Evolutionary conservation across 129 eudicot genomes (phyloP).

Genomic region (Tagetes erecta): DNA sequence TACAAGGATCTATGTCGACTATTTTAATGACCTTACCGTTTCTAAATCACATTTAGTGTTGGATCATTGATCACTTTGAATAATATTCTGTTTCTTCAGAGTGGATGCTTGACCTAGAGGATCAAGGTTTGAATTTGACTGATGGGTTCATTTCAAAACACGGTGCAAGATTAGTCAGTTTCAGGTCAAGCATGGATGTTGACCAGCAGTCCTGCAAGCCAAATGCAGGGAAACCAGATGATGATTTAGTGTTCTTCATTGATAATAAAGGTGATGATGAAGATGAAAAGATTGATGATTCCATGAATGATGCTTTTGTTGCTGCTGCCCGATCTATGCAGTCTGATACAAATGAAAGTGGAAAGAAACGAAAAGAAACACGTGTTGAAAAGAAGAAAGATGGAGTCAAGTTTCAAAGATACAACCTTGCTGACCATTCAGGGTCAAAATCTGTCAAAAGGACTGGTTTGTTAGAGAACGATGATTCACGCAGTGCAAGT

Average conservation of each 20-base stretch:
- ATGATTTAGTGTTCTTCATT: conserved; percentile 50
- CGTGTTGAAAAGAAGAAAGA: conserved; percentile 32
- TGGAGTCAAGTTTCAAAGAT: conserved; percentile 51
- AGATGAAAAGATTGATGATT: conserved; percentile 43
- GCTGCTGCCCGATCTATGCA: conserved; percentile 63
- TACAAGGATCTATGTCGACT: background rate
- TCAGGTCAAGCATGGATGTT: conserved; percentile 32
- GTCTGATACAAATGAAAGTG: conserved; percentile 35
- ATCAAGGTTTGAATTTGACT: conserved; percentile 51
- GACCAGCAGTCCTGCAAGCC: conserved; percentile 34
- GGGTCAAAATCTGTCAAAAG: conserved; percentile 30
- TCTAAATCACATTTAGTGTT: background rate
- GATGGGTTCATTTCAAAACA: conserved; percentile 50
- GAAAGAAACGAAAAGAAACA: conserved; percentile 53
- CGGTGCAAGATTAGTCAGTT: conserved; percentile 36
- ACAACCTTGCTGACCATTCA: conserved; percentile 34
- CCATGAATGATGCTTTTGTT: conserved; percentile 51
- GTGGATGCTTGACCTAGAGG: conserved; percentile 66
- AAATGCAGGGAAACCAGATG: conserved; percentile 34
- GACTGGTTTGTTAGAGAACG: conserved; percentile 19
- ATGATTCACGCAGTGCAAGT: conserved; percentile 47
- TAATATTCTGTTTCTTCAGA: conserved; percentile 37
- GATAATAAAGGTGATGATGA: conserved; percentile 59
- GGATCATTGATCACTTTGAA: background rate
- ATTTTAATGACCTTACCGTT: background rate